These are phyloP conservation scores for Fagus sylvatica DNA, from an alignment of 306 rosid genomes.

Conservation along the genomic window DNA sequence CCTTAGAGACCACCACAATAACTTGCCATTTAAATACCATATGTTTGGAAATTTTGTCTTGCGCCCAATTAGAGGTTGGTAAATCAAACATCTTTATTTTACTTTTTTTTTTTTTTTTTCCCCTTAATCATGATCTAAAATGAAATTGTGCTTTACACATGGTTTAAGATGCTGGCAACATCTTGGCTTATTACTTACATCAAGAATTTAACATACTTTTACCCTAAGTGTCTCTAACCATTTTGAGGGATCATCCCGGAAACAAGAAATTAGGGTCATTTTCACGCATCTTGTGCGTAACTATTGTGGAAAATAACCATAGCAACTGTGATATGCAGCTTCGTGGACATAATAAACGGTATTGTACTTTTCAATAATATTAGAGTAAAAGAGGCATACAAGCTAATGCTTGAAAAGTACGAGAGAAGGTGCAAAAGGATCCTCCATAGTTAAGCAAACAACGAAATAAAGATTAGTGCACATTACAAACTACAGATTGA, in stretches of 20 bases:
- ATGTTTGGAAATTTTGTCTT: too few relatives aligned
- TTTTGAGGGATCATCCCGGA: too few relatives aligned
- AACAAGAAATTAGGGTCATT: neutral
- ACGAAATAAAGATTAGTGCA: neutral
- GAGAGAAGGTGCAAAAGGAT: neutral
- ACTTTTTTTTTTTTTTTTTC: too few relatives aligned
- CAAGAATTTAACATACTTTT: neutral
- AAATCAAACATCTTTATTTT: too few relatives aligned
- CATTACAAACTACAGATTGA: neutral
- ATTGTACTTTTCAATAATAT: neutral
- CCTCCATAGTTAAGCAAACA: neutral
- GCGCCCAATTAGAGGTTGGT: too few relatives aligned
- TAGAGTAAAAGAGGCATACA: too few relatives aligned
- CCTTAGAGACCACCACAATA: too few relatives aligned
- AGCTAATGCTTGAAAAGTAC: neutral
- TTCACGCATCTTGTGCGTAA: neutral
- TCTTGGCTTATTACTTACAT: neutral
- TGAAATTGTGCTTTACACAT: neutral
- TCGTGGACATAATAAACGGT: neutral
- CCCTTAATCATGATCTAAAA: neutral
- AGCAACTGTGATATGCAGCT: neutral
- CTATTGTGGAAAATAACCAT: neutral
- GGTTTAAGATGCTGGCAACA: neutral
- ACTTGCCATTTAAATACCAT: too few relatives aligned
- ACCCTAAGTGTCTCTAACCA: neutral